Percentiles rank a stretch among this genome's conserved stretches.
Conservation (phyloP, 202 grass and related monocot genomes). For the Cymbopogon flexuosus region DNA sequence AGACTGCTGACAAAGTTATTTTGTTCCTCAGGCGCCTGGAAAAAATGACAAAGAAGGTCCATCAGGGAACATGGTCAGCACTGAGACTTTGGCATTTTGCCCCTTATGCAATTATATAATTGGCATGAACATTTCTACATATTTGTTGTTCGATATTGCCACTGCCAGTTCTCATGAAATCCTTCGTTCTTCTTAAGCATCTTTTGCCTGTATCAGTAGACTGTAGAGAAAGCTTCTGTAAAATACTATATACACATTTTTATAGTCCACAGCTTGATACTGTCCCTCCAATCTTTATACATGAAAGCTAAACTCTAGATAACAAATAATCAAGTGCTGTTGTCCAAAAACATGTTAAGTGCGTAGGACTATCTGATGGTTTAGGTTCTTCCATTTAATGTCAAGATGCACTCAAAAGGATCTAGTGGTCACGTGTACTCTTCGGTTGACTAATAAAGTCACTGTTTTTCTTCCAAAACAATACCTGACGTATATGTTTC, state of each 20-base stretch:
- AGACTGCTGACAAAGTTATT: neutral
- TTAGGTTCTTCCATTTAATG: neutral
- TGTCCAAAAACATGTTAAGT: neutral
- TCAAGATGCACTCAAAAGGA: neutral
- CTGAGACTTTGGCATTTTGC: conserved; percentile 6
- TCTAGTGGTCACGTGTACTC: neutral
- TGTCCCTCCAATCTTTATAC: neutral
- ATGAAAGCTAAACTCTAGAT: neutral
- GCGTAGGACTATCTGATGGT: neutral
- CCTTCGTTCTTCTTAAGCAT: neutral
- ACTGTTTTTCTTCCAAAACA: neutral
- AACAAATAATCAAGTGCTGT: neutral
- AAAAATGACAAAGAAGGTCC: conserved; percentile 93
- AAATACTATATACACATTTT: neutral
- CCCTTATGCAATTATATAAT: neutral
- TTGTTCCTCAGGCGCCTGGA: conserved; percentile 69
- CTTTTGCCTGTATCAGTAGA: neutral
- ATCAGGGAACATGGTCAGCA: conserved; percentile 69
- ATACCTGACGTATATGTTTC: neutral
- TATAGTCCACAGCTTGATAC: neutral
- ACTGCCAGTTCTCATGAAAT: conserved; percentile 2
- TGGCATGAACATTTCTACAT: neutral
- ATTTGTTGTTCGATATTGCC: neutral
- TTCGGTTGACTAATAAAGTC: neutral
- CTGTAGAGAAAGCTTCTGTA: neutral